phyloP scores from a whole-genome alignment of 2,329 filamentous ascomycete genomes.

The Tetracladium maxilliforme region DNA sequence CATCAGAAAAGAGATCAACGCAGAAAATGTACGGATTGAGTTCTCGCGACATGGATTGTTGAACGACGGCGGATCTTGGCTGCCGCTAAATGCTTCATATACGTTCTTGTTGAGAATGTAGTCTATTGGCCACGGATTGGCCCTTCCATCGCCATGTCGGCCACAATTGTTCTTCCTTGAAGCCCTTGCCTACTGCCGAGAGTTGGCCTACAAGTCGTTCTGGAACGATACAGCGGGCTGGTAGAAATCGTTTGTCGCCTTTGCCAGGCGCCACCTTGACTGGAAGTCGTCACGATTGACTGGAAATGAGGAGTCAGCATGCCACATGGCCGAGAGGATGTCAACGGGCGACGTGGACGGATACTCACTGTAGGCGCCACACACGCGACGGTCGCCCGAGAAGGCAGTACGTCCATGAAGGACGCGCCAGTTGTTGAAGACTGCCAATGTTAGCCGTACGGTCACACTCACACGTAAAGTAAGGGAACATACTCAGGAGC shows the following conservation, averaged over 20 bases:
- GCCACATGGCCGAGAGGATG: neutral
- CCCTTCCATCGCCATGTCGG: too few relatives aligned
- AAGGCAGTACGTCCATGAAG: slow-evolving; percentile 78
- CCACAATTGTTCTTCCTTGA: too few relatives aligned
- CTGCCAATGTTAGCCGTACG: slow-evolving; percentile 20
- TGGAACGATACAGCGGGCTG: too few relatives aligned
- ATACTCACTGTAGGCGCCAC: slow-evolving; percentile 74
- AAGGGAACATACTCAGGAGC: slow-evolving; percentile 47
- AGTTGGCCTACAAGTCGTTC: too few relatives aligned
- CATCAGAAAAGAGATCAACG: too few relatives aligned
- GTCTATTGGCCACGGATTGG: too few relatives aligned
- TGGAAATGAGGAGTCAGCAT: slow-evolving; percentile 17
- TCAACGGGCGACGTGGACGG: slow-evolving; percentile 1
- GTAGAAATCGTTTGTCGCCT: slow-evolving; percentile 31
- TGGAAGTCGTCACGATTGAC: slow-evolving; percentile 71
- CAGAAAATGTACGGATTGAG: too few relatives aligned
- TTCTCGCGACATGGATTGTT: too few relatives aligned
- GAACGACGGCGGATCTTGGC: too few relatives aligned
- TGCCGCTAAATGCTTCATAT: too few relatives aligned
- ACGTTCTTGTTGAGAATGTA: too few relatives aligned
- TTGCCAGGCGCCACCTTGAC: slow-evolving; percentile 61
- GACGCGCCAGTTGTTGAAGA: slow-evolving; percentile 95
- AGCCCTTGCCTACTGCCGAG: too few relatives aligned
- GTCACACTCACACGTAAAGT: neutral
- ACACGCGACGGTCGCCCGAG: slow-evolving; percentile 72